Base-by-base conservation (phyloP, 1,139 yeast genomes). In the Yamadazyma atmosphaerica region DNA sequence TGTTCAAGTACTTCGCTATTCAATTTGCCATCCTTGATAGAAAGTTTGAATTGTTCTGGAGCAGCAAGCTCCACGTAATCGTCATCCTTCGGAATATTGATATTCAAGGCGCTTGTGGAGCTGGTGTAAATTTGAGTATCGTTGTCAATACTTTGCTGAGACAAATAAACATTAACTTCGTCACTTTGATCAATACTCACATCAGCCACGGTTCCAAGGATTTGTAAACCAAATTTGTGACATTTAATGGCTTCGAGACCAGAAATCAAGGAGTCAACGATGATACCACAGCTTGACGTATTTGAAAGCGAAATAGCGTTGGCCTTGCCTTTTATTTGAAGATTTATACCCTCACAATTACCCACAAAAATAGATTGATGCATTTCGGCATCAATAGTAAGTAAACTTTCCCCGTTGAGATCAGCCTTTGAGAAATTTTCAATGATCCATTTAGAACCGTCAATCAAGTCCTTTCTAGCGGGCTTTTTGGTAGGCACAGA, bases 301-400 rank as follows among this genome's bases (percentile, higher is more conserved):
- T 83, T 83, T 45, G 86, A 83, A 43, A 92, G 57, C 1, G 96
- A 80, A 39, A 94, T 78, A 0, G 96, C 95, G 54, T 89, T 90
- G 42, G 89, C 88, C 60, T 92, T 92, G 45, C 98, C 98, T 61
- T 81, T 83, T 56, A 94, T 72, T 60, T 86, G 94, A 42, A 94
- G 66, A 10, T 96, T 83, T 34, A 79, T 68, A 43, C 83, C 83
- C 29, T 60, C 57, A 65, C 96, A 87, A 52, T 84, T 82, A 40
- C 95, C 95, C 50, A 94, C 83, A 58, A 86, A 89, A 12, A 94
- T 82, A 23, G 95, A 86, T 58, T 94, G 98, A 50, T 83, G 83
- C 77, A 83, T 83, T 51, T 83, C 87, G 23, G 85, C 94, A 22
- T 86, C 89, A 43, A 92, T 72, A 27, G 75, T 74, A 50, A 90